These are phyloP conservation scores for Penicillium sp. DNA, from an alignment of 2,329 filamentous ascomycete genomes.

Conservation along the genomic window DNA sequence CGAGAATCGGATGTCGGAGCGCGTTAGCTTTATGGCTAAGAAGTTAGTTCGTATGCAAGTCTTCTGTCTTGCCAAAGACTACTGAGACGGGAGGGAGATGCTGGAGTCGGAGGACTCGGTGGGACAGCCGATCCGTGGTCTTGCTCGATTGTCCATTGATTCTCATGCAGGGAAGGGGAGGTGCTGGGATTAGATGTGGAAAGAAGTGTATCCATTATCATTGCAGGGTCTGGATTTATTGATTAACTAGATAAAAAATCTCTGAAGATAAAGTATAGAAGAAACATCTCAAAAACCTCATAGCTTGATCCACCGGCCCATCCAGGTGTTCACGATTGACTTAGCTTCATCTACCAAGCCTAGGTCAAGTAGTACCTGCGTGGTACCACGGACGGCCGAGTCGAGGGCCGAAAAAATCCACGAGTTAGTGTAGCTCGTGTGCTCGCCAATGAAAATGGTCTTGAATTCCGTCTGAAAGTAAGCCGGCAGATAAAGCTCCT, in stretches of 20 bases:
- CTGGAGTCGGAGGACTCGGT: too few relatives aligned
- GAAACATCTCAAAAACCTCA: too few relatives aligned
- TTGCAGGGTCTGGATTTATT: too few relatives aligned
- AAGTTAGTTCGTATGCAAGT: slow-evolving; percentile 2
- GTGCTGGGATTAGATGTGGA: too few relatives aligned
- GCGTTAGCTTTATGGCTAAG: slow-evolving; percentile 8
- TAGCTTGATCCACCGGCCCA: slow-evolving; percentile 66
- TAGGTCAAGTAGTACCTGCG: slow-evolving; percentile 65
- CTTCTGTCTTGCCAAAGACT: slow-evolving; percentile 3
- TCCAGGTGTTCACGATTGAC: slow-evolving; percentile 66
- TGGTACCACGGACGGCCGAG: slow-evolving; percentile 67
- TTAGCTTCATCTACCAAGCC: slow-evolving; percentile 74
- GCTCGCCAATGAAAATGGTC: slow-evolving; percentile 71
- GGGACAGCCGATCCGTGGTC: too few relatives aligned
- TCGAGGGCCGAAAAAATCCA: slow-evolving; percentile 63
- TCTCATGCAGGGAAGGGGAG: too few relatives aligned
- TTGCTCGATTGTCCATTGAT: too few relatives aligned
- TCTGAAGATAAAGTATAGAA: too few relatives aligned
- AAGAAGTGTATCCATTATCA: too few relatives aligned
- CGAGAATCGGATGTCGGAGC: slow-evolving; percentile 6
- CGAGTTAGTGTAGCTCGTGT: slow-evolving; percentile 72
- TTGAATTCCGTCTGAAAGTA: slow-evolving; percentile 72
- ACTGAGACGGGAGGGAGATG: too few relatives aligned
- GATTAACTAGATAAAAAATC: too few relatives aligned
- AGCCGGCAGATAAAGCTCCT: slow-evolving; percentile 71